Percentiles rank a stretch among this genome's conserved stretches.
Evolutionary conservation across 345 rosid genomes (phyloP).

Genomic region (Psidium guajava): DNA sequence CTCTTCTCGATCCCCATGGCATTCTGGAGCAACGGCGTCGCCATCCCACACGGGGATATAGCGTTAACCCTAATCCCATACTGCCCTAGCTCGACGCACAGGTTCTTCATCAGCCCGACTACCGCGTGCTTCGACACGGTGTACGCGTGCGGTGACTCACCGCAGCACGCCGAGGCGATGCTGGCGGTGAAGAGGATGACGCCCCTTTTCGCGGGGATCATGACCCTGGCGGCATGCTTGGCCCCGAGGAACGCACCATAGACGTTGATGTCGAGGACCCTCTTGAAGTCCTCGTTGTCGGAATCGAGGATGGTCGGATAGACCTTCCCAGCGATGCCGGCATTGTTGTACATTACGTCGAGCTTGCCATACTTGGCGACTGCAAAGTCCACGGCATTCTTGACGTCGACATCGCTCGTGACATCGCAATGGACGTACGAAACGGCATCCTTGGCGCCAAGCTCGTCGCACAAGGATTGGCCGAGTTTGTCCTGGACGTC

Average conservation of each 20-base stretch:
- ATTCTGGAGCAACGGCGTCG: slow-evolving; percentile 19
- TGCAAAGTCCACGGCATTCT: slow-evolving; percentile 13
- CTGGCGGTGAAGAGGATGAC: slow-evolving; percentile 34
- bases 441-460: background rate
- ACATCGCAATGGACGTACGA: slow-evolving; percentile 33
- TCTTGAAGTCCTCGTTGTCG: slow-evolving; percentile 20
- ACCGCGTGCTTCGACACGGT: slow-evolving; percentile 30
- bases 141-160: slow-evolving; percentile 23
- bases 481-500: slow-evolving; percentile 37
- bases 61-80: slow-evolving; percentile 28
- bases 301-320: slow-evolving; percentile 10
- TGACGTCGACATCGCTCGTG: slow-evolving; percentile 16
- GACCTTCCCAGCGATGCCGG: slow-evolving; percentile 19
- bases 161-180: slow-evolving; percentile 9
- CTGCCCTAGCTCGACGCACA: slow-evolving; percentile 31
- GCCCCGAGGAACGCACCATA: slow-evolving; percentile 30
- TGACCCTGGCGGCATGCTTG: slow-evolving; percentile 38
- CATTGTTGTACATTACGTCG: slow-evolving; percentile 37
- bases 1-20: slow-evolving; percentile 10
- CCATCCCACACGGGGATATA: slow-evolving; percentile 20
- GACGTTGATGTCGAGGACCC: slow-evolving; percentile 24
- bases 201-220: slow-evolving; percentile 30
- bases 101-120: slow-evolving; percentile 34
- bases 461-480: slow-evolving; percentile 14
- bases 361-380: slow-evolving; percentile 26